Evolutionary conservation across 306 rosid genomes (phyloP).

Genomic region (Malus fusca): DNA sequence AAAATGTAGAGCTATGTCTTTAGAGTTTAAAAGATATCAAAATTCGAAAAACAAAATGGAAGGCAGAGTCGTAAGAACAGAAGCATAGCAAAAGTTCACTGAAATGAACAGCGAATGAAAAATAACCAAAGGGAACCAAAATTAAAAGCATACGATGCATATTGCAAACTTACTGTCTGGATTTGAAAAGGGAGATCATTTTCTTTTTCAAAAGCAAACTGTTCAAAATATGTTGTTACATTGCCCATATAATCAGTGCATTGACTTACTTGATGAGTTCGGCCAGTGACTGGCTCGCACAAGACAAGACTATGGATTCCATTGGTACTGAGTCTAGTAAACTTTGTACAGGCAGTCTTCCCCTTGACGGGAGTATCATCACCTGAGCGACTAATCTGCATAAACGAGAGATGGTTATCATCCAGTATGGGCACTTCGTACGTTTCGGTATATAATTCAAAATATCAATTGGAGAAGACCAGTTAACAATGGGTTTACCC

Average conservation of each 20-base stretch:
- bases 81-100: not conserved
- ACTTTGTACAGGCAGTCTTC: slow-evolving; percentile 65
- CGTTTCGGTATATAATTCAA: not conserved
- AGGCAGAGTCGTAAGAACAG: not conserved
- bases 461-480: not conserved
- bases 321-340: slow-evolving; percentile 53
- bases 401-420: slow-evolving; percentile 13
- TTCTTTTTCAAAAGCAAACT: not conserved
- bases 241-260: not conserved
- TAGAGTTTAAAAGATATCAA: not conserved
- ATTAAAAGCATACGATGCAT: not conserved
- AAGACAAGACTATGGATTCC: slow-evolving; percentile 67
- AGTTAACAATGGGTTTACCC: not conserved
- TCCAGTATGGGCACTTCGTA: slow-evolving; percentile 6
- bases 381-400: slow-evolving; percentile 41
- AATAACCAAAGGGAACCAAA: not conserved
- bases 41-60: not conserved
- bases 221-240: not conserved
- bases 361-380: slow-evolving; percentile 42
- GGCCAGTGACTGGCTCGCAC: slow-evolving; percentile 81
- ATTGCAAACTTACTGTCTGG: not conserved
- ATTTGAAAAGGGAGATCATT: not conserved
- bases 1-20: not conserved
- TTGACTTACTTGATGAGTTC: slow-evolving; percentile 73
- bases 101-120: not conserved